Evolutionary conservation across 2,329 filamentous ascomycete species (phyloP).

Genomic region (Talaromyces sp.): DNA sequence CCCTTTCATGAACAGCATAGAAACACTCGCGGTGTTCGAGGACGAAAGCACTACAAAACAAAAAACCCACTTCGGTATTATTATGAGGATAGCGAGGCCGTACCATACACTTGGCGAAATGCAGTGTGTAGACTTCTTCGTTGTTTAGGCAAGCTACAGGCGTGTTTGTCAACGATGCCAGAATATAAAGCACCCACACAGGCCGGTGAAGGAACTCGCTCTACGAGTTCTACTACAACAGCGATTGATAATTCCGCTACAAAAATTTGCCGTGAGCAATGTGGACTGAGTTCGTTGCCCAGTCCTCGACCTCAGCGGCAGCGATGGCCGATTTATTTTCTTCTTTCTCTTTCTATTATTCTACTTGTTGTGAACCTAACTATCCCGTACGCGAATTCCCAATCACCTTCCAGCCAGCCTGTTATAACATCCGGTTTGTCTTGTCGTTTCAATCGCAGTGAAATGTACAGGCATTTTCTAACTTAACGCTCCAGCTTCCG

Average conservation of each 20-base stretch:
- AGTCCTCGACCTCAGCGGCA: background rate
- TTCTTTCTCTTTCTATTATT: background rate
- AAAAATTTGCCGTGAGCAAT: background rate
- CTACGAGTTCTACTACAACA: background rate
- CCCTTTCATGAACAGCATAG: no score
- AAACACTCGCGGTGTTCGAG: no score
- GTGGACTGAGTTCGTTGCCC: background rate
- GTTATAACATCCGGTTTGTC: background rate
- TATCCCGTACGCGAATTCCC: background rate
- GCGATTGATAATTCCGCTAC: no score
- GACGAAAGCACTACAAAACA: no score
- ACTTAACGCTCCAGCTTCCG: background rate
- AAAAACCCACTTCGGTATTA: no score
- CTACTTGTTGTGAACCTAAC: background rate
- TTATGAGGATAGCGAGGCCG: no score
- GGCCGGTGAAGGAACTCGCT: background rate
- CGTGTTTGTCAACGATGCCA: no score
- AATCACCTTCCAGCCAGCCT: background rate
- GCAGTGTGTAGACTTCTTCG: no score
- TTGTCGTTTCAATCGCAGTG: background rate
- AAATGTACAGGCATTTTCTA: background rate
- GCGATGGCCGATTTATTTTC: background rate
- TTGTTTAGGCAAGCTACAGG: no score
- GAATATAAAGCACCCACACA: background rate
- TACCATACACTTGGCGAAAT: no score